These are phyloP conservation scores for Paramecium octaurelia DNA, from an alignment of 73 alveolate species.

Conservation along the genomic window DNA sequence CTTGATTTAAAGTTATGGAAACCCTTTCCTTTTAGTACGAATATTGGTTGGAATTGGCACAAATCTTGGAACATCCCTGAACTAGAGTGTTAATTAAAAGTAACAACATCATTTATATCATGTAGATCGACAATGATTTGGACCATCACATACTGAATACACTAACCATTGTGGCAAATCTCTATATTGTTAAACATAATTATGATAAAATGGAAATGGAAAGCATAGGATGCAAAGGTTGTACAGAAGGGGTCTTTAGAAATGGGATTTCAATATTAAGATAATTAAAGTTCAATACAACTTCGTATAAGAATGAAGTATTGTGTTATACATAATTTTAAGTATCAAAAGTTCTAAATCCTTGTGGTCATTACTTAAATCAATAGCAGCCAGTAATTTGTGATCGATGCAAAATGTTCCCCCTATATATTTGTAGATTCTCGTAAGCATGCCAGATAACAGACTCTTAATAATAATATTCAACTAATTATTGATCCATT, in stretches of 20 bases:
- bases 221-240: constrained; percentile 65
- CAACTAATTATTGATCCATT: constrained; percentile 61
- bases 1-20: neutral
- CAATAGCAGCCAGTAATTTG: constrained; percentile 5
- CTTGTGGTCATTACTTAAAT: constrained; percentile 41
- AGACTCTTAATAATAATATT: constrained; percentile 6
- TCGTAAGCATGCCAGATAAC: constrained; percentile 65
- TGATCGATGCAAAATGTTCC: constrained; percentile 62
- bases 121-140: neutral
- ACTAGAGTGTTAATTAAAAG: constrained; percentile 62
- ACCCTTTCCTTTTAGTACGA: constrained; percentile 41
- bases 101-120: neutral
- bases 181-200: neutral
- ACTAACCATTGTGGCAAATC: neutral
- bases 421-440: constrained; percentile 71
- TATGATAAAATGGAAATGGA: constrained; percentile 25
- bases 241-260: constrained; percentile 35
- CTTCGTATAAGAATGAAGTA: constrained; percentile 72
- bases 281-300: constrained; percentile 67
- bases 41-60: constrained; percentile 69
- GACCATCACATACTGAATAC: neutral
- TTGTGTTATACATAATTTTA: neutral
- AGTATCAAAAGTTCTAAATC: constrained; percentile 48
- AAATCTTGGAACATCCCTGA: constrained; percentile 78
- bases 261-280: constrained; percentile 64